Base-by-base conservation (phyloP, 768 basidiomycete genomes). In the Tephrocybe sp. region DNA sequence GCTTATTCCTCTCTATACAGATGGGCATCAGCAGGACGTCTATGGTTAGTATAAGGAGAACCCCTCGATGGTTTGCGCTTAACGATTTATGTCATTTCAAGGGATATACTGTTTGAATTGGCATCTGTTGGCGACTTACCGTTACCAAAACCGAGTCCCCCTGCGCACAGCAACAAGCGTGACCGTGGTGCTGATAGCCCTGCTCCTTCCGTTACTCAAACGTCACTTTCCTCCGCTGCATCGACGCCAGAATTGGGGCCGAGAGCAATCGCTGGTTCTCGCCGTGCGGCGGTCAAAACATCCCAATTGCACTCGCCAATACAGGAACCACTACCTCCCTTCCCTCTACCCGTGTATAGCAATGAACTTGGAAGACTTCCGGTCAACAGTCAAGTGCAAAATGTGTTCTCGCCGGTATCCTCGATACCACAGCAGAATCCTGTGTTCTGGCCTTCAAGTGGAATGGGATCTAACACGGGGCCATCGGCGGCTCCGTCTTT, bases 41-140 rank as follows among this genome's bases (percentile, higher is more conserved):
- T 78, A 22, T 77, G 76, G 77, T 76, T 60, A 43, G 67, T 52
- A 14, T 6, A 16, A 6, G 34, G 16, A 17, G 4, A 26, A 26
- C 23, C 13, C 11, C 8, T 4, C 20, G 30, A 5, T 12, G 8
- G 17, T 69, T 14, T 35, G 16, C 71, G 10, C 72, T 16, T 16
- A 8, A 46, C 23, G 22, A 45, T 17, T 10, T 17, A 5, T n/a
- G 13, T 7, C 17, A 48, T 17, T 32, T 32, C 6, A 16, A 87
- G 87, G 85, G 85, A 88, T 58, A 78, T 89, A 36, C 66, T 89
- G 16, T 87, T 81, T 55, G 85, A 89, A 56, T 71, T 89, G 1
- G 84, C 87, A 3, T 83, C 77, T 0, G 85, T 83, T 4, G 85
- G 87, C 2, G 84, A 88, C 19, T 72, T 89, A 0, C 87, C 85